Base-by-base conservation (phyloP, 345 rosid species). In the Litchi chinensis region DNA sequence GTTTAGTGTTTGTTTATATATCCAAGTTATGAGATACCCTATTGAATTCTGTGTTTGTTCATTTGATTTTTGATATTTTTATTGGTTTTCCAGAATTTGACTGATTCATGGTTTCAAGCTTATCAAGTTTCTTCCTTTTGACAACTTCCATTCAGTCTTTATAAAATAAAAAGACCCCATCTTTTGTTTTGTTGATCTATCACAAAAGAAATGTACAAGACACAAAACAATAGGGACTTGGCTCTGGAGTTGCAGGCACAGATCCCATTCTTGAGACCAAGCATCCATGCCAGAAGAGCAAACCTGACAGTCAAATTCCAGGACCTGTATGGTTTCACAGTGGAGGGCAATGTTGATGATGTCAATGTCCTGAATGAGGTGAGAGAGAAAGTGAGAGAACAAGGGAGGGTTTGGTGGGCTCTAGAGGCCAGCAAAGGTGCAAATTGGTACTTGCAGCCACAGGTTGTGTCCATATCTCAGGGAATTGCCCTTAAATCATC, bases 371-470 rank as follows among this genome's bases (percentile, higher is more conserved):
- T 97, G 84, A 97, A 97, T 66, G 99, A 97, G 87, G 98, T 97
- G 0, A 89, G 99, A 50, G 99, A 97, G 90, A 97, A 91, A 86
- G 99, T 97, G 41, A 89, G 98, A 85, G 87, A 91, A 67, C 99
- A 97, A 79, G 98, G 98, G 65, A 84, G 97, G 16, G 97, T 97
- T 44, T 97, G 99, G 99, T 97, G 99, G 99, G 91, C 93, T 13
- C 78, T 97, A 16, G 99, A 97, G 88, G 98, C 99, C 40, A 97
- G 95, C 90, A 97, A 97, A 84, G 99, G 99, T 32, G 97, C 98
- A 26, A 97, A 97, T 83, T 97, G 99, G 99, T 97, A 97, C 84
- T 85, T 94, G 84, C 96, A 88, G 81, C 98, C 95, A 0, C 92
- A 91, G 74, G 79, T 91, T 80, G 82, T 93, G 40, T 85, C 89